Conservation (phyloP, 768 basidiomycete species). For the Mycena alexandri region DNA sequence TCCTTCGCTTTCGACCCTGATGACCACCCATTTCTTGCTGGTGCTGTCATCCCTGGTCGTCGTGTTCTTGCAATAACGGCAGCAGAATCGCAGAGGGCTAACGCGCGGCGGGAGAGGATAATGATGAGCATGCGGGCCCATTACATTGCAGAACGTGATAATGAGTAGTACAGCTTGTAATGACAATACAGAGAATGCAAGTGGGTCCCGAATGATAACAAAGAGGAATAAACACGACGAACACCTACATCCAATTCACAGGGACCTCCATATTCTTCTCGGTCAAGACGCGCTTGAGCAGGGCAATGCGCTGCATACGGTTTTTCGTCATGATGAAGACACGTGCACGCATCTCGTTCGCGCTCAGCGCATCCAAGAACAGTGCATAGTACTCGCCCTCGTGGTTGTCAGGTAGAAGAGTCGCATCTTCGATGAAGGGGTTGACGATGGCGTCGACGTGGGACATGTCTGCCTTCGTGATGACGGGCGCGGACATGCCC, state of each 20-base stretch:
- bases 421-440: constrained; percentile 2
- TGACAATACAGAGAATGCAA: too few species aligned
- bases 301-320: constrained; percentile 16
- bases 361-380: constrained; percentile 2
- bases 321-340: constrained; percentile 13
- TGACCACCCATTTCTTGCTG: constrained; percentile 16
- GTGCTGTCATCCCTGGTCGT: background rate
- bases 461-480: constrained; percentile 23
- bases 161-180: constrained; percentile 7
- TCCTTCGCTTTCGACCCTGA: background rate
- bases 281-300: constrained; percentile 12
- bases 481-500: constrained; percentile 14
- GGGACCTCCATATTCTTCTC: constrained; percentile 8
- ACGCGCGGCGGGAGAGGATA: constrained; percentile 12
- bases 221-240: background rate
- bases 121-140: constrained; percentile 12
- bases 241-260: constrained; percentile 3
- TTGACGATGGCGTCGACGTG: constrained; percentile 21
- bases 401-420: constrained; percentile 18
- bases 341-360: constrained; percentile 13
- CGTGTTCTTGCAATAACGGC: constrained; percentile 17
- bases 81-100: constrained; percentile 12
- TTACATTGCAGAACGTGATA: constrained; percentile 18
- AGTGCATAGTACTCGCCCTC: constrained; percentile 13
- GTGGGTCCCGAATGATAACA: too few species aligned